A percentile compares a stretch with the other conserved stretches of the same genome.
Evolutionary conservation across 331 rosid species (phyloP).

Genomic region (Prunus yedoensis): DNA sequence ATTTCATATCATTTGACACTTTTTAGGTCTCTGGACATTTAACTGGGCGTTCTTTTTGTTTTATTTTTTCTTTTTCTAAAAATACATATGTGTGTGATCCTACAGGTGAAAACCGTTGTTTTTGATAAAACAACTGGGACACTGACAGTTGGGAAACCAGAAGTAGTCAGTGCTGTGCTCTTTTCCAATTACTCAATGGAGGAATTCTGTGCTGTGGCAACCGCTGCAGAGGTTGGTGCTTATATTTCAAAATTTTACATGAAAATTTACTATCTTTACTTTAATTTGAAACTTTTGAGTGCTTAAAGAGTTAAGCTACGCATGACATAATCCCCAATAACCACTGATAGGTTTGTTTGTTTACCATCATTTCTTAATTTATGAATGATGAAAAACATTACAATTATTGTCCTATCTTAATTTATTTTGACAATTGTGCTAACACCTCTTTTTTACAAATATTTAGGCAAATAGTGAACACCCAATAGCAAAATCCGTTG

Average conservation of each 20-base stretch:
- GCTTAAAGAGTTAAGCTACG: background rate
- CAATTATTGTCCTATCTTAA: background rate
- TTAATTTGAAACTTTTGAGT: background rate
- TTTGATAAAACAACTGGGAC: conserved; percentile 97
- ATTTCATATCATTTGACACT: background rate
- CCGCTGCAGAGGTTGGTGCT: conserved; percentile 68
- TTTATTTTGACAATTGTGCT: background rate
- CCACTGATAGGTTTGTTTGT: no score
- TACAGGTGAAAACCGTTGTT: conserved; percentile 74
- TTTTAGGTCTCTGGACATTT: background rate
- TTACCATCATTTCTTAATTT: background rate
- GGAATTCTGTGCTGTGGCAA: conserved; percentile 65
- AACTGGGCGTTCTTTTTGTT: background rate
- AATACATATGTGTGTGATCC: background rate
- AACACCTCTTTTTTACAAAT: background rate
- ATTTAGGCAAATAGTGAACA: conserved; percentile 79
- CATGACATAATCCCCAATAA: no score
- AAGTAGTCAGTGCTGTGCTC: conserved; percentile 65
- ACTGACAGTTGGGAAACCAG: conserved; percentile 76
- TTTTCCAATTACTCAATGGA: conserved; percentile 69
- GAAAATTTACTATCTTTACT: background rate
- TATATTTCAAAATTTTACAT: conserved; percentile 14
- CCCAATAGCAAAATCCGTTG: conserved; percentile 83
- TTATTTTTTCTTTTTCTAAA: background rate
- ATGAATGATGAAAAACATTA: background rate